Conservation (phyloP, 2,329 filamentous ascomycete genomes). For the Sphaerostilbella broomeana region DNA sequence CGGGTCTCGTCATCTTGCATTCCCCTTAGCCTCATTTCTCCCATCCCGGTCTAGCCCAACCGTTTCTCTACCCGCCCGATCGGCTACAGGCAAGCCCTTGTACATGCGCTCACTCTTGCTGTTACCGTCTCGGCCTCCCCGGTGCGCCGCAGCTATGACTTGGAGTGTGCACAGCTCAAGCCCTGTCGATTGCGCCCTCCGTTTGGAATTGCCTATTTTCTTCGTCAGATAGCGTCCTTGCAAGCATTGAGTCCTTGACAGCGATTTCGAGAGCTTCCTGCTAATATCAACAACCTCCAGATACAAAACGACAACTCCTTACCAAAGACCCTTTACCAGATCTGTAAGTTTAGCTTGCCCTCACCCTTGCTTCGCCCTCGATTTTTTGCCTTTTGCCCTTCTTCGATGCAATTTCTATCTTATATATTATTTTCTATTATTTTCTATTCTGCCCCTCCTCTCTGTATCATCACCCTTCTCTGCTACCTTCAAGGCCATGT, state of each 20-base stretch:
- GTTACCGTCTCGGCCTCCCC: conserved; percentile 14
- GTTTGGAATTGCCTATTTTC: conserved; percentile 11
- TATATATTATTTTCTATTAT: conserved; percentile 6
- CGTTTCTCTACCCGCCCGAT: conserved; percentile 8
- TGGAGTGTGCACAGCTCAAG: conserved; percentile 10
- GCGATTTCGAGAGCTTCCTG: conserved; percentile 11
- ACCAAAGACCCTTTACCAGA: conserved; percentile 10
- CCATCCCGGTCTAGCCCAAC: conserved; percentile 7
- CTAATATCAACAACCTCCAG: conserved; percentile 11
- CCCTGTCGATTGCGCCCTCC: conserved; percentile 12
- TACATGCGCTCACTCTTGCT: conserved; percentile 6
- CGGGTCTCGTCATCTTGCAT: conserved; percentile 1
- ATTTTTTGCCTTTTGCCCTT: not conserved
- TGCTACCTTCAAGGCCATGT: conserved; percentile 32
- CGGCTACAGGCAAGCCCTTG: conserved; percentile 12
- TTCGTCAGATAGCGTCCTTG: conserved; percentile 10
- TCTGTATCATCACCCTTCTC: conserved; percentile 5
- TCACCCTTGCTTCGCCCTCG: not conserved
- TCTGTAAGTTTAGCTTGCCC: conserved; percentile 13
- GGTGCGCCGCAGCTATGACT: conserved; percentile 10
- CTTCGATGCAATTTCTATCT: too few relatives aligned
- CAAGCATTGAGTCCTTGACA: too few relatives aligned
- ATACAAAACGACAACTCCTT: conserved; percentile 14
- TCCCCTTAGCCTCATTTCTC: conserved; percentile 1
- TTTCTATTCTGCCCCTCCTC: conserved; percentile 9